Conservation (phyloP, 1,139 yeast genomes). For the Yamadazyma triangularis region DNA sequence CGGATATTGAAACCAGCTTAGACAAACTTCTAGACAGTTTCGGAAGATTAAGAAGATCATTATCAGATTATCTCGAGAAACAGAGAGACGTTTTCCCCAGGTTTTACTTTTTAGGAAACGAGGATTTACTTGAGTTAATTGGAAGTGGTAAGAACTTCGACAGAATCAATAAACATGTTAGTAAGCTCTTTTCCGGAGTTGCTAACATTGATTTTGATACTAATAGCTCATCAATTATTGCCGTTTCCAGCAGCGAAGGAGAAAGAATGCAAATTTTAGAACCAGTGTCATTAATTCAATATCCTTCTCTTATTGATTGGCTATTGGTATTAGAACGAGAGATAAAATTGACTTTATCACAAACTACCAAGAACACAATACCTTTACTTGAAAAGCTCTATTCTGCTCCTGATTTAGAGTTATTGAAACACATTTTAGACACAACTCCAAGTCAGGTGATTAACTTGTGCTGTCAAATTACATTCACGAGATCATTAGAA, state of each 20-base stretch:
- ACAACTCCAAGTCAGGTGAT: slow-evolving; percentile 55
- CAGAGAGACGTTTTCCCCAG: slow-evolving; percentile 79
- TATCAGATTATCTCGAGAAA: slow-evolving; percentile 73
- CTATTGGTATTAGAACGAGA: slow-evolving; percentile 53
- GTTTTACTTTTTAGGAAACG: slow-evolving; percentile 86
- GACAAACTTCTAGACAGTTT: slow-evolving; percentile 56
- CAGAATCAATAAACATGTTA: slow-evolving; percentile 56
- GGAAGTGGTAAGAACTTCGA: slow-evolving; percentile 56
- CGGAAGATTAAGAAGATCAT: slow-evolving; percentile 55
- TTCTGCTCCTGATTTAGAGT: slow-evolving; percentile 7
- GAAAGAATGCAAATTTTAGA: slow-evolving; percentile 47
- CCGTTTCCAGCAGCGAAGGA: slow-evolving; percentile 58
- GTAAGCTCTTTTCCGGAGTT: slow-evolving; percentile 72
- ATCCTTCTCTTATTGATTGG: slow-evolving; percentile 59
- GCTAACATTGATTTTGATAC: slow-evolving; percentile 38
- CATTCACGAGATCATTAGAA: slow-evolving; percentile 39
- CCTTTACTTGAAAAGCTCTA: slow-evolving; percentile 6
- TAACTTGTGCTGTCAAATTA: slow-evolving; percentile 54
- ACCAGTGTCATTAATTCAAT: slow-evolving; percentile 43
- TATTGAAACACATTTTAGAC: slow-evolving; percentile 10
- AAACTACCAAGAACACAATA: slow-evolving; percentile 10
- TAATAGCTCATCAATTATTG: slow-evolving; percentile 33
- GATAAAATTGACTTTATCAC: slow-evolving; percentile 46
- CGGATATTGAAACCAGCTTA: slow-evolving; percentile 47
- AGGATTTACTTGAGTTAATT: slow-evolving; percentile 77